Percentiles rank a stretch among this genome's conserved stretches.
Evolutionary conservation across 2,329 filamentous ascomycete species (phyloP).

Genomic region (Cladosporium oxysporum): DNA sequence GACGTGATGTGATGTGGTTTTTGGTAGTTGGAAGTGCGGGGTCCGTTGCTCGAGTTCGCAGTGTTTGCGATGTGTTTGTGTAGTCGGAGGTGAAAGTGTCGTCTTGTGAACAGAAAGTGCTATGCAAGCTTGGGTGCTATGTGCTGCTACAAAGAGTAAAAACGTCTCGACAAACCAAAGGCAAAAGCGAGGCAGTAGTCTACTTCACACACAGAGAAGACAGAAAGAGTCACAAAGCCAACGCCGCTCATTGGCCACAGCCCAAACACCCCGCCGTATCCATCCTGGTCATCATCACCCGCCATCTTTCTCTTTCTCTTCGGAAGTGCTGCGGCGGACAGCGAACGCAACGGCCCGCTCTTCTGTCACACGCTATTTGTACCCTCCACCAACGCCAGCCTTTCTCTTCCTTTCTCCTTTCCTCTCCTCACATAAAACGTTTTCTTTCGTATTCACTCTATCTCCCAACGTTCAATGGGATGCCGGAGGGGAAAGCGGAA

Average conservation of each 20-base stretch:
- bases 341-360: slow-evolving; percentile 8
- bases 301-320: neutral
- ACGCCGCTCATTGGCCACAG: slow-evolving; percentile 11
- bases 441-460: slow-evolving; percentile 67
- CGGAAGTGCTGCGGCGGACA: neutral
- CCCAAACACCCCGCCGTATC: neutral
- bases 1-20: slow-evolving; percentile 17
- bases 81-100: neutral
- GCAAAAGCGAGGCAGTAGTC: neutral
- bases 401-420: slow-evolving; percentile 30
- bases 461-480: slow-evolving; percentile 55
- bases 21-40: slow-evolving; percentile 13
- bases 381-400: slow-evolving; percentile 29
- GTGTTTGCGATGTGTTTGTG: neutral
- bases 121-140: neutral
- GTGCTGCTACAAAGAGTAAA: neutral
- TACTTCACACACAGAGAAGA: neutral
- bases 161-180: neutral
- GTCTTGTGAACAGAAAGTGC: neutral
- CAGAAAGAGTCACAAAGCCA: slow-evolving; percentile 15
- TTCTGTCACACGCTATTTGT: slow-evolving; percentile 46
- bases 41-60: slow-evolving; percentile 11
- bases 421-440: slow-evolving; percentile 43
- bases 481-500: slow-evolving; percentile 69
- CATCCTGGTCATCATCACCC: slow-evolving; percentile 2